Base-by-base conservation (phyloP, 139 green algal genomes). In the Coccomyxa sp. region DNA sequence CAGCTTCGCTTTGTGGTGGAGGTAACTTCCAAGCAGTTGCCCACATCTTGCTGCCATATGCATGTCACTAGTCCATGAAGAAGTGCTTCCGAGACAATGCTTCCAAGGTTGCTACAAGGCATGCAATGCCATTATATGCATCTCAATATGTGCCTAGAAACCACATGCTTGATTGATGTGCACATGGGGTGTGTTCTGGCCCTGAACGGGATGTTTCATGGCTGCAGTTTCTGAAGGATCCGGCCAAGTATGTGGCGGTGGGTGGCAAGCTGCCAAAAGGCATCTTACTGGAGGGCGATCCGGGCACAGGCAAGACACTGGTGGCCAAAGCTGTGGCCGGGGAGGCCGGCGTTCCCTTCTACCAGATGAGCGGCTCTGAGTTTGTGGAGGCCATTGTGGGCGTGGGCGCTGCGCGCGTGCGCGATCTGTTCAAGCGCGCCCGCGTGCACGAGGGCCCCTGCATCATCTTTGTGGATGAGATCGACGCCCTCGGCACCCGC, bases 391-490 rank as follows among this genome's bases (percentile, higher is more conserved):
- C 94, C 38, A 98, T 99, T 78, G 96, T 99, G 81, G 97, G 97
- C 32, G 92, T 99, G 79, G 97, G 97, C 59, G 96, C 97, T 17
- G 94, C 97, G 32, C 94, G 96, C 38, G 92, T 99, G 83, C 90
- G 97, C 25, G 95, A 98, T 85, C 92, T 99, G 82, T 99, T 99
- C 92, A 95, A 96, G 85, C 89, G 96, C 57, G 97, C 97, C 0
- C 87, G 93, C 59, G 92, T 93, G 15, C 83, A 92, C 32, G 89
- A 92, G 57, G 95, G 92, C 16, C 95, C 97, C 17, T 98, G 94
- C 85, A 93, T 99, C 84, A 95, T 99, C 77, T 99, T 99, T 86
- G 95, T 99, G 76, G 97, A 99, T 85, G 97, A 99, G 88, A 95
- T 99, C 58, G 97, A 99, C 81, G 96, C 96, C 9, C 86, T 99